A percentile compares a stretch with the other conserved stretches of the same genome.
Conservation (phyloP, 306 rosid genomes). For the Sophora flavescens region DNA sequence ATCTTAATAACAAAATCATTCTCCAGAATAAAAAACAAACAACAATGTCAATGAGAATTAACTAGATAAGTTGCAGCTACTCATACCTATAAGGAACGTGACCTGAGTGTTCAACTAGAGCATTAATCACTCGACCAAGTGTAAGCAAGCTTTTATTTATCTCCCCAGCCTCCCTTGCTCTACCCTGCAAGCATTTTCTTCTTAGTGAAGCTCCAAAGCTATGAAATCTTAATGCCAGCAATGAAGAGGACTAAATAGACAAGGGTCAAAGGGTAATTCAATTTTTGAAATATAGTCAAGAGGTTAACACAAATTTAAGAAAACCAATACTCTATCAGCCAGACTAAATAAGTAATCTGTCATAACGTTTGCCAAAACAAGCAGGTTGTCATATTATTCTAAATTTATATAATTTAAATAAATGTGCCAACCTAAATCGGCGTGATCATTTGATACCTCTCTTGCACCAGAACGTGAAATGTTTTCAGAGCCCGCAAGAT, state of each 20-base stretch:
- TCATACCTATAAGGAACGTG: conserved; percentile 94
- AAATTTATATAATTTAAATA: conserved; percentile 32
- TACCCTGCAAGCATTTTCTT: conserved; percentile 74
- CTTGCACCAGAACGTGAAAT: conserved; percentile 99
- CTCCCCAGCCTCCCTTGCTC: conserved; percentile 99
- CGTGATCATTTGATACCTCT: conserved; percentile 68
- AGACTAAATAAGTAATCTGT: conserved; percentile 20
- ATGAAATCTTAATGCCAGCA: not conserved
- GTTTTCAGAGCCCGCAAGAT: conserved; percentile 99
- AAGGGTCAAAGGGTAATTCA: not conserved
- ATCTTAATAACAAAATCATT: conserved; percentile 34
- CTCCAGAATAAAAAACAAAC: conserved; percentile 16
- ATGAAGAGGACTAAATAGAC: not conserved
- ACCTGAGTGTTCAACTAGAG: conserved; percentile 98
- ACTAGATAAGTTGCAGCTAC: conserved; percentile 23
- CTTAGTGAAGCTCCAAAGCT: not conserved
- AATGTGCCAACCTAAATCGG: conserved; percentile 36
- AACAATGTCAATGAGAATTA: conserved; percentile 11
- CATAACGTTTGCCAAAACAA: conserved; percentile 21
- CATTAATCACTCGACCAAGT: conserved; percentile 97
- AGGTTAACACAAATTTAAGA: conserved; percentile 8
- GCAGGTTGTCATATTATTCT: conserved; percentile 23
- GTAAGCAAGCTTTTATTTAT: conserved; percentile 97
- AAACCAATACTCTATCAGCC: conserved; percentile 21
- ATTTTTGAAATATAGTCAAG: conserved; percentile 7